These are phyloP conservation scores for Carnegiea gigantea DNA, from an alignment of 179 eudicot species.

Conservation along the genomic window DNA sequence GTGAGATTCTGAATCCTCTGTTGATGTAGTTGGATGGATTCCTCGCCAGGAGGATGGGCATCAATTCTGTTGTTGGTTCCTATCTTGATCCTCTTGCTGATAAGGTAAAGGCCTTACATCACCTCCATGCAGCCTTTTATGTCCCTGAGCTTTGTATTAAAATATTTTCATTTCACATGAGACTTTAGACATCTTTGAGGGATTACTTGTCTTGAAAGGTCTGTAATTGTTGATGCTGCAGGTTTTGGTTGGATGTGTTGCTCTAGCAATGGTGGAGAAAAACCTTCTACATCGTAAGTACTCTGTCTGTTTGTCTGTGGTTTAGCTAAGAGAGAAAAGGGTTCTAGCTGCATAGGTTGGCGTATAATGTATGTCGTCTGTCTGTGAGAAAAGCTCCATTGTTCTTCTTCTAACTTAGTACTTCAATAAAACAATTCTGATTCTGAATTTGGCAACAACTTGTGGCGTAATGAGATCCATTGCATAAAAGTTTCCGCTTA, in stretches of 20 bases:
- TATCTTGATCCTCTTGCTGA: conserved; percentile 99
- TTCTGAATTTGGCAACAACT: too few relatives aligned
- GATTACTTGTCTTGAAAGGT: not conserved
- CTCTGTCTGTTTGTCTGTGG: not conserved
- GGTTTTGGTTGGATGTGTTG: conserved; percentile 94
- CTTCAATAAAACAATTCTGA: not conserved
- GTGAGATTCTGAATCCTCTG: conserved; percentile 19
- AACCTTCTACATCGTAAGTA: conserved; percentile 87
- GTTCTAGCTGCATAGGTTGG: not conserved
- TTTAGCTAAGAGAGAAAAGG: not conserved
- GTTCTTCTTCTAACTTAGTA: not conserved
- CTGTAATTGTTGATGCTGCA: conserved; percentile 29
- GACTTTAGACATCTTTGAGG: not conserved
- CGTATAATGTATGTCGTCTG: not conserved
- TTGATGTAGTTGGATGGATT: conserved; percentile 48
- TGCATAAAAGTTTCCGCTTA: too few relatives aligned
- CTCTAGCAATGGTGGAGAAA: conserved; percentile 86
- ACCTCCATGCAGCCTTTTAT: not conserved
- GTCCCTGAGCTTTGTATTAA: not conserved
- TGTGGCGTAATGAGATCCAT: too few relatives aligned
- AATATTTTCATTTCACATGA: not conserved
- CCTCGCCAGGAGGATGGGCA: conserved; percentile 87
- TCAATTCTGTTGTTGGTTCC: conserved; percentile 89
- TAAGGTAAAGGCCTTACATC: conserved; percentile 52
- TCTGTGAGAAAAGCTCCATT: not conserved